Evolutionary conservation across 139 green algal species (phyloP).

Genomic region (Astrephomene gubernaculifera): DNA sequence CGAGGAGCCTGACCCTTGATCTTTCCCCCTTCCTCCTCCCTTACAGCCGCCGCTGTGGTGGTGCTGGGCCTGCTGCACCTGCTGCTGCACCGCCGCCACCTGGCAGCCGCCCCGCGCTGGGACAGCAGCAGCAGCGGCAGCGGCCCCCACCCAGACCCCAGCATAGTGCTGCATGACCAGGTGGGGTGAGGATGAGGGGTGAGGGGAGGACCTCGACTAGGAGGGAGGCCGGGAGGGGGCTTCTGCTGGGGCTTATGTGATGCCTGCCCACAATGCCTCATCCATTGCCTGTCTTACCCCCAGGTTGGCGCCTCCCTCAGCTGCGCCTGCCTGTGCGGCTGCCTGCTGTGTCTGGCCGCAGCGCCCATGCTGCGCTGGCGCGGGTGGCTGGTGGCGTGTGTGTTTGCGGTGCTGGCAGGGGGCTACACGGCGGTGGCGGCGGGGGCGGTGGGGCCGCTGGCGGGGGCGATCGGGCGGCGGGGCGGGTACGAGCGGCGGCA

Average conservation of each 20-base stretch:
- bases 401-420: not conserved
- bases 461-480: not conserved
- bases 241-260: too few species aligned
- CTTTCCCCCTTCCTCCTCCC: not conserved
- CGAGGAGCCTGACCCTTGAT: too few species aligned
- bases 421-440: constrained; percentile 13
- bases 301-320: constrained; percentile 28
- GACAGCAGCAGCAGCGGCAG: too few species aligned
- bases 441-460: constrained; percentile 1
- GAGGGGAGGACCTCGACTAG: too few species aligned
- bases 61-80: constrained; percentile 1
- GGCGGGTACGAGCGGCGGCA: constrained; percentile 31
- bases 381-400: not conserved
- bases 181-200: too few species aligned
- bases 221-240: too few species aligned
- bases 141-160: not conserved
- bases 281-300: not conserved
- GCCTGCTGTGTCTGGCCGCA: constrained; percentile 21
- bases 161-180: constrained; percentile 26
- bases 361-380: constrained; percentile 2
- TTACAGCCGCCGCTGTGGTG: not conserved
- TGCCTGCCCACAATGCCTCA: not conserved
- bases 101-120: not conserved
- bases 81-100: not conserved
- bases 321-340: constrained; percentile 9